These are phyloP conservation scores for Dactylellina sp. DNA, from an alignment of 2,329 filamentous ascomycete species.

Conservation along the genomic window DNA sequence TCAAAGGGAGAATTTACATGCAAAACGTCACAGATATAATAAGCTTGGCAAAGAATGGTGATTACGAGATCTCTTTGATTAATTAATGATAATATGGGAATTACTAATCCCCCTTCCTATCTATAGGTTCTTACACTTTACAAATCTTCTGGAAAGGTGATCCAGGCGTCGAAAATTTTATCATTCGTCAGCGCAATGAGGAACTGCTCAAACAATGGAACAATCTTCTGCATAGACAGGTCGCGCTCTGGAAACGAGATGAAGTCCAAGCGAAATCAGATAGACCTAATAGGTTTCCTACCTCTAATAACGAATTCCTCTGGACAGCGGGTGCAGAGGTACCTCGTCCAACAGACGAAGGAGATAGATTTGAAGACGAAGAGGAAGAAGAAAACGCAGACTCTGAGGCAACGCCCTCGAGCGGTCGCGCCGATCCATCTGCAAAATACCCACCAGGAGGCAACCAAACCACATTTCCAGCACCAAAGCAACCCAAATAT, in stretches of 20 bases:
- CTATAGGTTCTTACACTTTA: slow-evolving; percentile 85
- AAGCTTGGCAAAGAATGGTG: slow-evolving; percentile 87
- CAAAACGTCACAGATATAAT: slow-evolving; percentile 97
- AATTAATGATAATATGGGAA: slow-evolving; percentile 56
- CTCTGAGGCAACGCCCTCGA: slow-evolving; percentile 16
- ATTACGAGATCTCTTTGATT: slow-evolving; percentile 57
- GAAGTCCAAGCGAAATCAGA: slow-evolving; percentile 42
- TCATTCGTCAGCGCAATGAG: slow-evolving; percentile 92
- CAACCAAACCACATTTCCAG: slow-evolving; percentile 33
- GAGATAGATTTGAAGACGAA: slow-evolving; percentile 66
- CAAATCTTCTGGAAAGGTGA: slow-evolving; percentile 99
- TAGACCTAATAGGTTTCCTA: slow-evolving; percentile 37
- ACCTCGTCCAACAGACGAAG: slow-evolving; percentile 52
- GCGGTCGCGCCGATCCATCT: slow-evolving; percentile 61
- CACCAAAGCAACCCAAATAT: slow-evolving; percentile 50
- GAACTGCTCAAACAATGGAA: slow-evolving; percentile 93
- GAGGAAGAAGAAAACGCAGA: slow-evolving; percentile 70
- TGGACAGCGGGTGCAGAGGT: slow-evolving; percentile 60
- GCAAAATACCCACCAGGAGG: slow-evolving; percentile 30
- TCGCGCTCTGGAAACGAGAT: slow-evolving; percentile 57
- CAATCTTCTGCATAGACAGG: slow-evolving; percentile 62
- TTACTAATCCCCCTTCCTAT: slow-evolving; percentile 57
- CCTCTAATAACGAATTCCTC: slow-evolving; percentile 59
- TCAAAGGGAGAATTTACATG: slow-evolving; percentile 99
- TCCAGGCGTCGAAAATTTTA: slow-evolving; percentile 93